Percentiles rank a stretch among this genome's conserved stretches.
Evolutionary conservation across 805 yeast species (phyloP).

Genomic region (Jamesozyma spencerorum): DNA sequence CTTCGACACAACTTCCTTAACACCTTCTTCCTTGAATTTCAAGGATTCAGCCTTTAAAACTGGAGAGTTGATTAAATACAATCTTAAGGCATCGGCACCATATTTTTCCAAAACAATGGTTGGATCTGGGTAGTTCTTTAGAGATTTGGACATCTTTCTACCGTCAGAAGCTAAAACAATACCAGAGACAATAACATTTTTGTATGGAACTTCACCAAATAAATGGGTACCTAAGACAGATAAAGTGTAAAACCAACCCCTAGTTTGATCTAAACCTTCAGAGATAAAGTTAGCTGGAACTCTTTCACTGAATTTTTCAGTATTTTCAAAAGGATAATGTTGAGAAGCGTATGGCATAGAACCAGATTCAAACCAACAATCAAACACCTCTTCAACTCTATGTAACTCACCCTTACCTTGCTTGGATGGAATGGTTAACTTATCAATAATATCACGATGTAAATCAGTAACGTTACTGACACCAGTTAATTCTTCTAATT

Average conservation of each 20-base stretch:
- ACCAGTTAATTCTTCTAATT: constrained; percentile 79
- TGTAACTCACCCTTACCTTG: constrained; percentile 78
- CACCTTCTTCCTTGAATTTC: constrained; percentile 98
- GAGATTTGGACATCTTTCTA: constrained; percentile 97
- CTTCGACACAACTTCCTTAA: constrained; percentile 91
- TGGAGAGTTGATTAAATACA: constrained; percentile 94
- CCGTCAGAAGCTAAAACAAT: constrained; percentile 96
- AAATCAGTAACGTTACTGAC: constrained; percentile 72
- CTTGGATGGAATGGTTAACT: constrained; percentile 85
- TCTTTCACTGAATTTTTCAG: constrained; percentile 55
- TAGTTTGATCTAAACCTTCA: constrained; percentile 98
- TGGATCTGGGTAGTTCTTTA: constrained; percentile 97
- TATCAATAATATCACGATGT: constrained; percentile 89
- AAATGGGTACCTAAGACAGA: constrained; percentile 92
- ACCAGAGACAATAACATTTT: constrained; percentile 93
- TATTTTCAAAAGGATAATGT: constrained; percentile 91
- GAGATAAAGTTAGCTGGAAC: constrained; percentile 98
- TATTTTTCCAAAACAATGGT: constrained; percentile 66
- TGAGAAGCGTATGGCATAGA: constrained; percentile 97
- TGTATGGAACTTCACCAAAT: constrained; percentile 85
- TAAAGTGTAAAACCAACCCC: constrained; percentile 99
- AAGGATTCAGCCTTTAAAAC: constrained; percentile 93
- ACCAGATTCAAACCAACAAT: constrained; percentile 99
- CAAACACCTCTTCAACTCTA: constrained; percentile 96
- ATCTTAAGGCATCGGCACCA: constrained; percentile 97